phyloP scores from a whole-genome alignment of 129 eudicot species.

The Escallonia rubra region DNA sequence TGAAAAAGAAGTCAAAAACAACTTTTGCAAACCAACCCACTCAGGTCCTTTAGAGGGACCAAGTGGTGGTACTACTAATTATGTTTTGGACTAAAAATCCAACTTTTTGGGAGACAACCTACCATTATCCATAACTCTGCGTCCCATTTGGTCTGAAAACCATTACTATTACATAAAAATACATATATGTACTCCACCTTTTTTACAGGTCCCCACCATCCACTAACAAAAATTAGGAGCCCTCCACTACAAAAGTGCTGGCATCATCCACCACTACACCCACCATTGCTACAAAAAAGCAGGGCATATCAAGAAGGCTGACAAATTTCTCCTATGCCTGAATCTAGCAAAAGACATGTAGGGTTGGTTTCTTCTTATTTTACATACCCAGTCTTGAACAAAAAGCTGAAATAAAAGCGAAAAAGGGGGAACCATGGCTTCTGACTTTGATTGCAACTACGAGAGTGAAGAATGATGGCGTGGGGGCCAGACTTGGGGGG shows the following conservation, averaged over 20 bases:
- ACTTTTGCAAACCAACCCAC: constrained; percentile 39
- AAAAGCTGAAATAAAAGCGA: constrained; percentile 11
- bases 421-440: constrained; percentile 25
- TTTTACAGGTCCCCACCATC: constrained; percentile 43
- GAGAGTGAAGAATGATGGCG: constrained; percentile 9
- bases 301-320: constrained; percentile 59
- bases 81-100: constrained; percentile 16
- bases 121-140: constrained; percentile 22
- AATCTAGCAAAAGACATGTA: constrained; percentile 25
- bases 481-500: background rate
- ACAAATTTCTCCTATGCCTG: constrained; percentile 44
- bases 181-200: constrained; percentile 14
- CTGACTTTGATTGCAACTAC: constrained; percentile 41
- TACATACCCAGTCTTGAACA: constrained; percentile 26
- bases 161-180: constrained; percentile 13
- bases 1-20: constrained; percentile 28
- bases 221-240: constrained; percentile 26
- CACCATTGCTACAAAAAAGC: constrained; percentile 52
- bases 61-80: constrained; percentile 15
- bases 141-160: constrained; percentile 9
- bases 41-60: constrained; percentile 1
- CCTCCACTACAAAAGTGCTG: constrained; percentile 41
- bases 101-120: constrained; percentile 31
- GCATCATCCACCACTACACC: constrained; percentile 61
- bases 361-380: constrained; percentile 39